These are phyloP conservation scores for Juglanconis oblonga DNA, from an alignment of 2,329 filamentous ascomycete genomes.

Conservation along the genomic window DNA sequence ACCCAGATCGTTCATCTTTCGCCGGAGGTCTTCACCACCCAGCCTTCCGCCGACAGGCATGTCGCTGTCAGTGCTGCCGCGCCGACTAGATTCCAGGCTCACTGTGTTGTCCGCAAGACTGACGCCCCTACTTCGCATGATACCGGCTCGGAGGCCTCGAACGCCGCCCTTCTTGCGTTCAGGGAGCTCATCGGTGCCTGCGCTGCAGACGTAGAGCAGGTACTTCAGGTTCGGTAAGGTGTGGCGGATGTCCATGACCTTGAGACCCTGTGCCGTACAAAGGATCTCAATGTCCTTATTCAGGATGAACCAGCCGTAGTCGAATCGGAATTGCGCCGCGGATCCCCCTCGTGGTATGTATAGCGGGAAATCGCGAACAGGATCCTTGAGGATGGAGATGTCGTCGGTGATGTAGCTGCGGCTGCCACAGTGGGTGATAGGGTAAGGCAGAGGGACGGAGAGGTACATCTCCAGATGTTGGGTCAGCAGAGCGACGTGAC, in stretches of 20 bases:
- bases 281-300: constrained; percentile 88
- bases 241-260: constrained; percentile 85
- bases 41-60: neutral
- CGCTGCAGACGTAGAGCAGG: constrained; percentile 82
- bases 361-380: constrained; percentile 76
- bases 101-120: constrained; percentile 35
- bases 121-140: constrained; percentile 35
- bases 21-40: constrained; percentile 37
- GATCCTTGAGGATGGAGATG: constrained; percentile 55
- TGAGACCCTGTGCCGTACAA: constrained; percentile 64
- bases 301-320: constrained; percentile 93
- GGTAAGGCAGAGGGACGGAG: constrained; percentile 74
- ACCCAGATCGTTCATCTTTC: constrained; percentile 30
- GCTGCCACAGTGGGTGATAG: constrained; percentile 69
- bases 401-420: constrained; percentile 74
- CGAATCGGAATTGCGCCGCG: constrained; percentile 82
- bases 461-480: constrained; percentile 80
- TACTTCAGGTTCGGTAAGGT: constrained; percentile 94
- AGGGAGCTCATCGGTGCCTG: constrained; percentile 64
- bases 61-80: constrained; percentile 44
- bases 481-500: constrained; percentile 73
- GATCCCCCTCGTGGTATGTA: constrained; percentile 62
- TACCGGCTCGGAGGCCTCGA: constrained; percentile 53
- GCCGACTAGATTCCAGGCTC: constrained; percentile 37
- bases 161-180: constrained; percentile 61